Percentiles rank a stretch among this genome's conserved stretches.
Evolutionary conservation across 768 basidiomycete genomes (phyloP).

Genomic region (Goffeauzyma gilvescens): DNA sequence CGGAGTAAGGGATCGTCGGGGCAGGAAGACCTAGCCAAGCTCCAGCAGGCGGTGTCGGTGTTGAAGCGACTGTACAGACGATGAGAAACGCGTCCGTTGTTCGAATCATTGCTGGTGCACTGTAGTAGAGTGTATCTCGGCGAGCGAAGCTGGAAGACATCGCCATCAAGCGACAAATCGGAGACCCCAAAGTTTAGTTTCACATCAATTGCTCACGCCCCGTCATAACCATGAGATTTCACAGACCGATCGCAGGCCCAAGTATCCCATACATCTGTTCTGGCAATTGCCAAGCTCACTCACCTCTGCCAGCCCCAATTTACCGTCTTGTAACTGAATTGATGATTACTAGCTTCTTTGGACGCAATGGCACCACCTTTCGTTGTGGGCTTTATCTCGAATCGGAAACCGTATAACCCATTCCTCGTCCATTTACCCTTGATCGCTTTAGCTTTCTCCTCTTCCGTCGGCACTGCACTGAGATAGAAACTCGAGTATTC

Average conservation of each 20-base stretch:
- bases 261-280: no score
- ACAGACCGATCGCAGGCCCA: no score
- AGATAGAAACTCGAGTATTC: conserved; percentile 11
- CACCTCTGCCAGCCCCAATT: conserved; percentile 67
- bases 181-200: no score
- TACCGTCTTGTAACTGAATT: conserved; percentile 39
- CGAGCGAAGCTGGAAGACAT: conserved; percentile 40
- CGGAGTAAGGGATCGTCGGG: conserved; percentile 12
- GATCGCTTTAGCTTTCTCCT: conserved; percentile 51
- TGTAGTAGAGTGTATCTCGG: conserved; percentile 51
- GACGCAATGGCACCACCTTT: neutral
- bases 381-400: conserved; percentile 47
- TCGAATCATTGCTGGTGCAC: conserved; percentile 31
- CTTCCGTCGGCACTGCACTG: conserved; percentile 43
- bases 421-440: conserved; percentile 66
- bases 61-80: conserved; percentile 56
- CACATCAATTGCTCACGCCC: neutral
- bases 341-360: conserved; percentile 7
- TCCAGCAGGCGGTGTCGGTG: conserved; percentile 39
- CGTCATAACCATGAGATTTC: no score
- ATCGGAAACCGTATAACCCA: conserved; percentile 66
- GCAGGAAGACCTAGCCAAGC: conserved; percentile 33
- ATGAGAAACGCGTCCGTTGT: conserved; percentile 53
- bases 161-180: no score
- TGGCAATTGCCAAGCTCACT: no score